Evolutionary conservation across 352 stramenopile species (phyloP).

Genomic region (Globisporangium acanthophoron): DNA sequence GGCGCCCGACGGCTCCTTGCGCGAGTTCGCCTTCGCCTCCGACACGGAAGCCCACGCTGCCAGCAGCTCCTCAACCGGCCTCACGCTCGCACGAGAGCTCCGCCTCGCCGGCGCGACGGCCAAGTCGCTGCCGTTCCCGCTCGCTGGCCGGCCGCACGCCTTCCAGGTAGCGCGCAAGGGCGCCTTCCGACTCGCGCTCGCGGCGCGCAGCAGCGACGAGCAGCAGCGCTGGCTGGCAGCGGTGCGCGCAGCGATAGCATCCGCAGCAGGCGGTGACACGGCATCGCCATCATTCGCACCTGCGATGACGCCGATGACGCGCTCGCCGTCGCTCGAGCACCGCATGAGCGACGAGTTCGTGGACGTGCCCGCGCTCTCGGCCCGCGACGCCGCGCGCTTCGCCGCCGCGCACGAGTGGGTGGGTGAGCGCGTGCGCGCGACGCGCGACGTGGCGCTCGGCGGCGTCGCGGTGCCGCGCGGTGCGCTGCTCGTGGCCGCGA

Average conservation of each 20-base stretch:
- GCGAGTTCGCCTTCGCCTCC: constrained; percentile 29
- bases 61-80: constrained; percentile 22
- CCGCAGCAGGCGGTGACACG: background rate
- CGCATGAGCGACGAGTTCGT: constrained; percentile 18
- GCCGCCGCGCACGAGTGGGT: constrained; percentile 41
- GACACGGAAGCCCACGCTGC: background rate
- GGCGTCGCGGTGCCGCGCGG: constrained; percentile 31
- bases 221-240: constrained; percentile 41
- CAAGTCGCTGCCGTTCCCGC: constrained; percentile 45
- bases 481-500: constrained; percentile 54
- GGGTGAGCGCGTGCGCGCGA: constrained; percentile 44
- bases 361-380: constrained; percentile 22
- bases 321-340: constrained; percentile 15
- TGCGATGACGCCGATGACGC: background rate
- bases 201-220: constrained; percentile 39
- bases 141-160: constrained; percentile 36
- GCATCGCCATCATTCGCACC: background rate
- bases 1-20: constrained; percentile 30
- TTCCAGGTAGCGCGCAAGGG: constrained; percentile 43
- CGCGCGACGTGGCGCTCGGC: constrained; percentile 26
- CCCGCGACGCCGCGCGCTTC: constrained; percentile 29
- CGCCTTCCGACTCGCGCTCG: constrained; percentile 30
- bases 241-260: constrained; percentile 13
- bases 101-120: constrained; percentile 22
- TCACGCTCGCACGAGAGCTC: constrained; percentile 39